Conservation (phyloP, 495 filamentous ascomycete genomes). For the Penicillium psychrofluorescens region DNA sequence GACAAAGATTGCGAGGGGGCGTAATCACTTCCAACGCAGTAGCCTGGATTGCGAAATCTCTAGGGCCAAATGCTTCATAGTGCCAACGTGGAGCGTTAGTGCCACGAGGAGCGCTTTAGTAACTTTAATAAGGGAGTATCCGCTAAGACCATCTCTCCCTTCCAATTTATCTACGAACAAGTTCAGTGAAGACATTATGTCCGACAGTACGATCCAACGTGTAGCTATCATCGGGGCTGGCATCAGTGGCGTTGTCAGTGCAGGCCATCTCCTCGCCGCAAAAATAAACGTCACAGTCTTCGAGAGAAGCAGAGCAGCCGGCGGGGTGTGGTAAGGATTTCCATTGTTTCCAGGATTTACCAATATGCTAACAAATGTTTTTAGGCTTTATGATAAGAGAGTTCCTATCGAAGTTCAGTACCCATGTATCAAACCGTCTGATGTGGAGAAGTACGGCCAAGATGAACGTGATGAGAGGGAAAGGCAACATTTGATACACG, state of each 20-base stretch:
- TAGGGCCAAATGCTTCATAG: neutral
- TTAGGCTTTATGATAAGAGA: conserved; percentile 52
- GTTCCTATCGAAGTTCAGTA: conserved; percentile 49
- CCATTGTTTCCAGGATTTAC: neutral
- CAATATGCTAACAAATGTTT: neutral
- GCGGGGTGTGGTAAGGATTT: conserved; percentile 53
- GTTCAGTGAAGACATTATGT: neutral
- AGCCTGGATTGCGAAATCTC: neutral
- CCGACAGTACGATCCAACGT: conserved; percentile 19
- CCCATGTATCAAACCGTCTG: conserved; percentile 43
- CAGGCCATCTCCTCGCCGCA: conserved; percentile 51
- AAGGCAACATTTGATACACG: conserved; percentile 29
- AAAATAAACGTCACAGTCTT: conserved; percentile 58
- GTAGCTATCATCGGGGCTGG: conserved; percentile 67
- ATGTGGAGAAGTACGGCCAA: conserved; percentile 17
- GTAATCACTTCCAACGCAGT: no score
- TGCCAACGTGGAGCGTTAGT: conserved; percentile 1
- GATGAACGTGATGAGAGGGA: conserved; percentile 14
- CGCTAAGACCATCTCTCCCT: neutral
- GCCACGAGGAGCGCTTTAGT: neutral
- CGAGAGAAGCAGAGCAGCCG: conserved; percentile 50
- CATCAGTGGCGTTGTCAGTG: conserved; percentile 57
- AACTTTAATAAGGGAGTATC: neutral
- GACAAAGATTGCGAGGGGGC: conserved; percentile 1
- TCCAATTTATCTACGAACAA: neutral